Base-by-base conservation (phyloP, 2,329 filamentous ascomycete genomes). In the Fusarium nurragi region DNA sequence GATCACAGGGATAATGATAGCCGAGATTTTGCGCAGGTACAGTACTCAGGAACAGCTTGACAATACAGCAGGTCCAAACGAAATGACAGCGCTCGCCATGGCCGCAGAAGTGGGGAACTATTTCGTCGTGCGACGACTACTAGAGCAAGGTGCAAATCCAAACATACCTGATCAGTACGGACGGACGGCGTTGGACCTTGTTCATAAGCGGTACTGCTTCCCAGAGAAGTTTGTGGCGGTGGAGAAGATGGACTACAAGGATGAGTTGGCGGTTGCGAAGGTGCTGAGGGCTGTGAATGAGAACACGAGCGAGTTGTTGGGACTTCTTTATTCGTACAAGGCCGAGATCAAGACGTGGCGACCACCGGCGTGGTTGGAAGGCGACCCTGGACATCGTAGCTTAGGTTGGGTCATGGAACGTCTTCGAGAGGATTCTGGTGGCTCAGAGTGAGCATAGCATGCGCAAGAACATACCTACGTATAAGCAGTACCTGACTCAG, bases 81-180 rank as follows among this genome's bases (percentile, higher is more conserved):
- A 53, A 7, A 53, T 53, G 43, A 49, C 50, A 19, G 23, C 43
- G 6, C n/a, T 53, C 8, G 50, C 50, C 6, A 21, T 49, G 13
- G 50, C 50, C 3, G 50, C 30, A 1, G 50, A 53, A 11, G 45
- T 23, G 3, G 50, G 50, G 2, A 53, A 49, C 7, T 49, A 53
- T 14, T 53, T 49, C 5, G 50, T 28, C 2, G 41, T 38, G 0
- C 25, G 19, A 14, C 13, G 10, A 1, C 25, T 53, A 4, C 25
- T 53, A 10, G 50, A 49, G 12, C 6, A 38, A 18, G 43, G 50
- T 4, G 50, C 50, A 13, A 38, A 4, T 12, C 32, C 32, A 18
- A 38, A 49, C 26, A 38, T 53, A 13, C 50, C 43, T 3, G 50
- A 53, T n/a, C 9, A 38, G 6, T 38, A 30, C 14, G 50, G 43